Conservation (phyloP, 768 basidiomycete species). For the Kwoniella europaea region DNA sequence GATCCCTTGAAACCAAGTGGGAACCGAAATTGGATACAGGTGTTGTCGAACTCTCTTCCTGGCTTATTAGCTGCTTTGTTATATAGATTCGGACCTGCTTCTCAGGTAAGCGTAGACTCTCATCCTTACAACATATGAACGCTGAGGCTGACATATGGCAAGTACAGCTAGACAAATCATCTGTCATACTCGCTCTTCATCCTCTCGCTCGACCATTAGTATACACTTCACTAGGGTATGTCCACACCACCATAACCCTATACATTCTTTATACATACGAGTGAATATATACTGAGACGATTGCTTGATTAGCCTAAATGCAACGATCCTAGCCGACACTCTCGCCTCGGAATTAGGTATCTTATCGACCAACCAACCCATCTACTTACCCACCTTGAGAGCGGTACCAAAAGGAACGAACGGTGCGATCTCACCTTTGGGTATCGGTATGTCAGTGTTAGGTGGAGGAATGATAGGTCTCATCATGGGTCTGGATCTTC, state of each 20-base stretch:
- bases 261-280: not conserved
- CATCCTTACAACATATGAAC: not conserved
- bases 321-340: conserved; percentile 87
- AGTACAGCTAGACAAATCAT: conserved; percentile 8
- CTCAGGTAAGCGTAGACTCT: conserved; percentile 9
- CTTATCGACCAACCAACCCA: conserved; percentile 67
- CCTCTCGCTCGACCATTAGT: conserved; percentile 24
- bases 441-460: conserved; percentile 71
- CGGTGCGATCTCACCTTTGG: conserved; percentile 77
- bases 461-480: conserved; percentile 78
- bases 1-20: conserved; percentile 66
- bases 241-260: not conserved
- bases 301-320: conserved; percentile 70
- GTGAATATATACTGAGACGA: not conserved
- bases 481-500: conserved; percentile 65
- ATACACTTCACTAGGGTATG: conserved; percentile 42
- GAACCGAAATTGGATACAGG: conserved; percentile 78
- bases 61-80: conserved; percentile 42
- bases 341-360: conserved; percentile 93
- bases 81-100: conserved; percentile 30
- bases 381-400: conserved; percentile 77
- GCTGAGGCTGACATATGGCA: conserved; percentile 6
- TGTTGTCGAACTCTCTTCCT: conserved; percentile 76
- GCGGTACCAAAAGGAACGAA: conserved; percentile 87
- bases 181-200: conserved; percentile 10